Base-by-base conservation (phyloP, 306 rosid species). In the Clitoria ternatea region DNA sequence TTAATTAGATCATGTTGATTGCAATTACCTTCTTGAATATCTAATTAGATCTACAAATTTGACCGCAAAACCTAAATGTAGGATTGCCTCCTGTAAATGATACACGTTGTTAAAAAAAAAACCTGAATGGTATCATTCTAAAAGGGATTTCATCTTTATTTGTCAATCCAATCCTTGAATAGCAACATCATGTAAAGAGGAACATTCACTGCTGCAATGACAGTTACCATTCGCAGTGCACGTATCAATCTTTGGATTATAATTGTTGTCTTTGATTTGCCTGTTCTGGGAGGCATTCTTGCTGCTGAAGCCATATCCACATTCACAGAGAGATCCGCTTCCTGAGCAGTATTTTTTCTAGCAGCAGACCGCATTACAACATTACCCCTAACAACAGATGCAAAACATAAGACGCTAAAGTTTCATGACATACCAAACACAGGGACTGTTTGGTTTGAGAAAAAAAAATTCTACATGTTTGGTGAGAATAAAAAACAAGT, bases 121-220 rank as follows among this genome's bases (percentile, higher is more conserved):
- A 70, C 47, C 65, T 26, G 69, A 52, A 67, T 39, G 67, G 18
- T 19, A 47, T 33, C 35, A 23, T 68, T 67, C 27, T 26, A 23
- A 35, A 15, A 61, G 11, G 55, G 50, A 26, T 54, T 48, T 56
- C 13, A 4, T 66, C 70, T 22, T 82, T 52, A 85, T 78, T 85
- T 70, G 76, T 92, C 94, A 55, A 87, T 81, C 94, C 97, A 92
- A 79, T 92, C 96, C 87, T 92, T 87, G 86, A 89, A 92, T 14
- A 89, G 83, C 33, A 89, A 78, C 80, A 92, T 84, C 82, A 92
- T 82, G 81, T 92, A 89, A 79, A 92, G 75, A 55, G 97, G 94
- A 40, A 89, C 76, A 71, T 87, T 89, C 66, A 89, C 94, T 0
- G 90, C 96, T 56, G 94, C 90, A 61, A 92, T 82, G 53, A 92